These are phyloP conservation scores for Eucalyptus curtisii DNA, from an alignment of 345 rosid genomes.

Conservation along the genomic window DNA sequence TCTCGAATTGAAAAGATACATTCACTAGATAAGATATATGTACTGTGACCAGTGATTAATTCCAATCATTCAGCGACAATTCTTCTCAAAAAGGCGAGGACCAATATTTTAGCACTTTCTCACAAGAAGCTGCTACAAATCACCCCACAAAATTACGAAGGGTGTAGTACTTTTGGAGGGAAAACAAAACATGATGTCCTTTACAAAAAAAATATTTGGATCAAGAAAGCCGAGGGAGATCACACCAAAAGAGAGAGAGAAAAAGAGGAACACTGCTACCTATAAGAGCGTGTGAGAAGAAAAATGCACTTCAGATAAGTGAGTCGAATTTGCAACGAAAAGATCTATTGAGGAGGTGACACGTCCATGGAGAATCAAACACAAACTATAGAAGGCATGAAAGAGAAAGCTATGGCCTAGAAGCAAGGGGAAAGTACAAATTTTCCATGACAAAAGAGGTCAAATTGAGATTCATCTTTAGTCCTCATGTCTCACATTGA, in stretches of 20 bases:
- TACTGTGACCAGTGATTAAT: neutral
- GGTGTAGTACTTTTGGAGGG: neutral
- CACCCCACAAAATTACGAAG: neutral
- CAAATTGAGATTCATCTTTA: neutral
- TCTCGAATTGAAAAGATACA: neutral
- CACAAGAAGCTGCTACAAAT: neutral
- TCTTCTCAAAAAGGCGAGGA: neutral
- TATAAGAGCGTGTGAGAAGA: neutral
- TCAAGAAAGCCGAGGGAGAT: neutral
- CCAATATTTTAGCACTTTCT: neutral
- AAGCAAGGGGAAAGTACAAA: neutral
- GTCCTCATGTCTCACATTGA: neutral
- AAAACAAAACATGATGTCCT: neutral
- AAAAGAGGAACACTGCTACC: no score
- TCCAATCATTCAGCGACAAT: neutral
- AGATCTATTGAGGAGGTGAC: neutral
- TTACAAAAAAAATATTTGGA: neutral
- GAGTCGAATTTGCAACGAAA: neutral
- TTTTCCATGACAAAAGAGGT: neutral
- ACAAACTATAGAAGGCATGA: neutral
- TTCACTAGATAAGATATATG: neutral
- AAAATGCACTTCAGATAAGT: neutral
- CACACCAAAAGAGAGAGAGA: fast-evolving
- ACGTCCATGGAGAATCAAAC: neutral
- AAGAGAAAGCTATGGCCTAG: neutral